Conservation (phyloP, 2,329 filamentous ascomycete genomes). For the Xylariaceae sp. region DNA sequence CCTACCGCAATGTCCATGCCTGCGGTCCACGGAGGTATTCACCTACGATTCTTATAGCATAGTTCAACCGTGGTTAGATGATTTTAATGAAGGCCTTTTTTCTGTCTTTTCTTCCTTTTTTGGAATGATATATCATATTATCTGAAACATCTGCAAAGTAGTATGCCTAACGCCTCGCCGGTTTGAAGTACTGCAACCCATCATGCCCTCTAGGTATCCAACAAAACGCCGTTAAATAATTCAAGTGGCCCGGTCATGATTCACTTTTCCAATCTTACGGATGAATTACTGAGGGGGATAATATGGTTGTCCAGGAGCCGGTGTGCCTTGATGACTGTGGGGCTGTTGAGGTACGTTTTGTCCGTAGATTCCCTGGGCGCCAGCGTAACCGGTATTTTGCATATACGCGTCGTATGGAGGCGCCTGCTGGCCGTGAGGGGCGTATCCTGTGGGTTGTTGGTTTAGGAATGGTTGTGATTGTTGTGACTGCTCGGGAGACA, state of each 20-base stretch:
- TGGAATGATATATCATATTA: no score
- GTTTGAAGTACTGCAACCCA: no score
- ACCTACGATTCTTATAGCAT: no score
- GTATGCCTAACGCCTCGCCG: no score
- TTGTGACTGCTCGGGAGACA: slow-evolving; percentile 15
- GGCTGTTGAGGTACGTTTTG: slow-evolving; percentile 11
- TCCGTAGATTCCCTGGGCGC: slow-evolving; percentile 16
- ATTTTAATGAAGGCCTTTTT: no score
- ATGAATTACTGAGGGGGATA: slow-evolving; percentile 18
- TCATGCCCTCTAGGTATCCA: no score
- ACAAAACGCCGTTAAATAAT: no score
- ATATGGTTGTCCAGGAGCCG: slow-evolving; percentile 21
- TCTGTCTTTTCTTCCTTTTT: no score
- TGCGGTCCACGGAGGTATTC: no score
- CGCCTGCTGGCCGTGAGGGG: slow-evolving; percentile 17
- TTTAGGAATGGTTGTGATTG: slow-evolving; percentile 18
- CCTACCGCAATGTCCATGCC: no score
- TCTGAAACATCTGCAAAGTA: no score
- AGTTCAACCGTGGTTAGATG: no score
- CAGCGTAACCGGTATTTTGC: slow-evolving; percentile 20
- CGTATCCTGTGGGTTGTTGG: slow-evolving; percentile 20
- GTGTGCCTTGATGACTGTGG: slow-evolving; percentile 20
- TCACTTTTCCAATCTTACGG: background rate
- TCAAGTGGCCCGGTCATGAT: background rate
- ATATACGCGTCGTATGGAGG: slow-evolving; percentile 19